These are phyloP conservation scores for Adansonia gregorii DNA, from an alignment of 441 rosid species.

Conservation along the genomic window DNA sequence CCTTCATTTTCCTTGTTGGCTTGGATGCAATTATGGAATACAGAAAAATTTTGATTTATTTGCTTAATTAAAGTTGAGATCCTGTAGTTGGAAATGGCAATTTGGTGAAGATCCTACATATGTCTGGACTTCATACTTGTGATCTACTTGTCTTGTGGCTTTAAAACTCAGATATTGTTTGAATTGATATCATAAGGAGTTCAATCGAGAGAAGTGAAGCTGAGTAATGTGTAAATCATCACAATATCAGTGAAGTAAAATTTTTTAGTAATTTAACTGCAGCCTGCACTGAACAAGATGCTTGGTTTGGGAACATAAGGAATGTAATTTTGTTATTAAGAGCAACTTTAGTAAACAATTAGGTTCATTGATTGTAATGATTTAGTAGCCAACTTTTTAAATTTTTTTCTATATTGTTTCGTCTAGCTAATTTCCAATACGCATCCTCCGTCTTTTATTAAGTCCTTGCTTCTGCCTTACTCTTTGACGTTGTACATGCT, in stretches of 20 bases:
- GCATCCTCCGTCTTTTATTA: background rate
- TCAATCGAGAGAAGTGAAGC: background rate
- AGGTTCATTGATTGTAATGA: background rate
- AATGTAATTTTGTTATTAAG: background rate
- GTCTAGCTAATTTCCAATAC: background rate
- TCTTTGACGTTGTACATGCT: background rate
- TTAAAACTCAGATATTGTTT: background rate
- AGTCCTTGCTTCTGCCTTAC: slow-evolving; percentile 25
- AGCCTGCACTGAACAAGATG: background rate
- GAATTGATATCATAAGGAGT: background rate
- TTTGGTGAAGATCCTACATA: slow-evolving; percentile 1
- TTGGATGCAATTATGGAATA: background rate
- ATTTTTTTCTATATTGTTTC: background rate
- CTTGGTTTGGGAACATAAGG: slow-evolving; percentile 1
- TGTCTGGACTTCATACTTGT: background rate
- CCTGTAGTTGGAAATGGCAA: background rate
- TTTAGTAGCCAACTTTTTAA: background rate
- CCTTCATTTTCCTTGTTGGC: background rate
- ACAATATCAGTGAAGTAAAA: background rate
- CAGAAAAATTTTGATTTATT: background rate
- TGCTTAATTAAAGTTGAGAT: slow-evolving; percentile 12
- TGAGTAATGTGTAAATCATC: background rate
- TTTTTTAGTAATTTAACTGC: background rate
- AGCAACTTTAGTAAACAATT: slow-evolving; percentile 3
- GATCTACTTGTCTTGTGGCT: slow-evolving; percentile 15